Evolutionary conservation across 192 early-diverging fungal species (phyloP).

Genomic region (Radiomyces spectabilis): DNA sequence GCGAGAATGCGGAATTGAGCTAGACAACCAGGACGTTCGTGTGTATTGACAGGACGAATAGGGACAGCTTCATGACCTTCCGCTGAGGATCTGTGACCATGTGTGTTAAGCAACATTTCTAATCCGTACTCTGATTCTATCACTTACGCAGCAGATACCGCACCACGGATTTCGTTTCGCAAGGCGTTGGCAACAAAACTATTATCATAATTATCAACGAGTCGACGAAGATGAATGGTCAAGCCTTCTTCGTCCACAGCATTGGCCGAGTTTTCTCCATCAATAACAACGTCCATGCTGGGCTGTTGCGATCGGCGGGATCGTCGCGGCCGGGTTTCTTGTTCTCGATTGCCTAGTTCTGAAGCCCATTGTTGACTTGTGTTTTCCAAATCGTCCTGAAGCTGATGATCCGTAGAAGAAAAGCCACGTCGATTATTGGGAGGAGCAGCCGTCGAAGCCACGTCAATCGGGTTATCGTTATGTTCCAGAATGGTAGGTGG

Average conservation of each 20-base stretch:
- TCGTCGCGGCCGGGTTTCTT: background rate
- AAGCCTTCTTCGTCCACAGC: conserved; percentile 8
- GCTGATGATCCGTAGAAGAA: background rate
- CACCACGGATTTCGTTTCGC: conserved; percentile 26
- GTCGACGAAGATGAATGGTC: conserved; percentile 26
- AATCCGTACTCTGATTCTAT: too few species aligned
- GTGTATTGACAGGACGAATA: conserved; percentile 21
- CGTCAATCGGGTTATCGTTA: background rate
- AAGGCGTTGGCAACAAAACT: conserved; percentile 25
- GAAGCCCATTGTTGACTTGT: conserved; percentile 15
- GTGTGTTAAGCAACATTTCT: too few species aligned
- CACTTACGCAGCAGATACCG: background rate
- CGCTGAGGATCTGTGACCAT: conserved; percentile 10
- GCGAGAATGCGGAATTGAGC: conserved; percentile 69
- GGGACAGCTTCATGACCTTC: conserved; percentile 1
- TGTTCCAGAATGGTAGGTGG: background rate
- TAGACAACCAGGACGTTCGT: conserved; percentile 48
- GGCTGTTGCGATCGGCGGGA: background rate
- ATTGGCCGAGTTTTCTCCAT: background rate
- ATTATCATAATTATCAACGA: conserved; percentile 22
- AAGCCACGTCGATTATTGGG: background rate
- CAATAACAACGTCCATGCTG: conserved; percentile 5
- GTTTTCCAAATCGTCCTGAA: conserved; percentile 14
- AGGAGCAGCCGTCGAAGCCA: background rate
- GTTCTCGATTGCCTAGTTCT: conserved; percentile 7